These are phyloP conservation scores for Mycena floridula DNA, from an alignment of 768 basidiomycete species.

Conservation along the genomic window DNA sequence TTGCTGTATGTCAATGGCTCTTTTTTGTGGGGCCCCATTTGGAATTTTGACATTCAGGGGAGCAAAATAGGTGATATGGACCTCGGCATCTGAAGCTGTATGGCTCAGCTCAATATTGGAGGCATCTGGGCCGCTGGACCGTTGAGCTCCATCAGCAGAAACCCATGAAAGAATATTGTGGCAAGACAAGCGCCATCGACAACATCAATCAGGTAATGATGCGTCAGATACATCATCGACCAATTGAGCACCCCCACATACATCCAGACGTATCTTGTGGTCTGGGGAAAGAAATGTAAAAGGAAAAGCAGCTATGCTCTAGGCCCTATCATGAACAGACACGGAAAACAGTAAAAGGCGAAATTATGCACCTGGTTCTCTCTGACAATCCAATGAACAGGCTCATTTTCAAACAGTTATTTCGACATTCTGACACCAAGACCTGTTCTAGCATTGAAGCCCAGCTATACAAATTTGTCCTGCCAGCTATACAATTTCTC, in stretches of 20 bases:
- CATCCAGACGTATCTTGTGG: slow-evolving; percentile 62
- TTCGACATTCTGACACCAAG: no score
- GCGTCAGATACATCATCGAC: slow-evolving; percentile 98
- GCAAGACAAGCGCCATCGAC: slow-evolving; percentile 91
- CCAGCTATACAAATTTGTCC: no score
- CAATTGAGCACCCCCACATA: slow-evolving; percentile 90
- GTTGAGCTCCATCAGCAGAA: slow-evolving; percentile 77
- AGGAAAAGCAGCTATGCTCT: no score
- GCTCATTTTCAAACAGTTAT: no score
- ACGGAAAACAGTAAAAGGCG: no score
- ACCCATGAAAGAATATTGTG: slow-evolving; percentile 79
- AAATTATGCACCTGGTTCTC: no score
- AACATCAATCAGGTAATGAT: slow-evolving; percentile 98
- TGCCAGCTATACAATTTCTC: slow-evolving; percentile 97
- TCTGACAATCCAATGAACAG: no score
- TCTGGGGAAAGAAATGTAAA: slow-evolving; percentile 90
- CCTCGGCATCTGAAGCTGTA: slow-evolving; percentile 20
- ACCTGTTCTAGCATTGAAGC: no score
- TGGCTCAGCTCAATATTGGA: slow-evolving; percentile 55
- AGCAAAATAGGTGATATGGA: slow-evolving; percentile 3
- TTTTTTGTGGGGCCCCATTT: background rate
- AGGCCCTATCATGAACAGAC: no score
- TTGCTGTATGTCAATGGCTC: slow-evolving; percentile 8
- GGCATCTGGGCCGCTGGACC: slow-evolving; percentile 41
- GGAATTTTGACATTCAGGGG: background rate